Percentiles rank a stretch among this genome's conserved stretches.
Evolutionary conservation across 108 stramenopile genomes (phyloP).

Genomic region (Schizochytrium sp.): DNA sequence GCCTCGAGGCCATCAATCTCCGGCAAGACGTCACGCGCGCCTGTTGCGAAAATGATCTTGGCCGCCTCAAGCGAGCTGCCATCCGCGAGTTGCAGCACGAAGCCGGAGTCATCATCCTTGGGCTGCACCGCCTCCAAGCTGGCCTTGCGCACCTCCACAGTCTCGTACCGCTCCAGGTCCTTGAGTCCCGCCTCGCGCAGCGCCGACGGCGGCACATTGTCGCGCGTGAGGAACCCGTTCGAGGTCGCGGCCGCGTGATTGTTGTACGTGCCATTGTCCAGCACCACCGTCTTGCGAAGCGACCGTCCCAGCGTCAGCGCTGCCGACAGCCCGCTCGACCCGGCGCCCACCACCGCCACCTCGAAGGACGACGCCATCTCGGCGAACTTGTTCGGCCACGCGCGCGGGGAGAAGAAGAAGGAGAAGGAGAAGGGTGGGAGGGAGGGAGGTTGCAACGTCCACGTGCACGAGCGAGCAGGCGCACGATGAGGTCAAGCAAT

Average conservation of each 20-base stretch:
- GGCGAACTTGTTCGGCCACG: no score
- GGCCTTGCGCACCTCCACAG: background rate
- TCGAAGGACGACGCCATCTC: background rate
- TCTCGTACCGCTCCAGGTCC: background rate
- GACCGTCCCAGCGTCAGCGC: background rate
- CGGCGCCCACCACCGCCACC: background rate
- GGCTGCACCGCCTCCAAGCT: background rate
- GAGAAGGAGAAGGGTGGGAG: no score
- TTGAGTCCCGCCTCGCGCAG: background rate
- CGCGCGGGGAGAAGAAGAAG: no score
- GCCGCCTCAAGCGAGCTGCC: background rate
- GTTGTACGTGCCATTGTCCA: background rate
- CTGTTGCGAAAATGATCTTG: background rate
- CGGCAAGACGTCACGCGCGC: background rate
- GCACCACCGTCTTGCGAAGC: background rate
- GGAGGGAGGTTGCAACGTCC: no score
- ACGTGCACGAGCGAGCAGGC: no score
- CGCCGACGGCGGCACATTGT: background rate
- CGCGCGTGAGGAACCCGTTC: background rate
- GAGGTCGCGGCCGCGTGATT: background rate
- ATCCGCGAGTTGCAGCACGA: background rate
- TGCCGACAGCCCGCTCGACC: background rate
- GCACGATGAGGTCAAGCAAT: no score
- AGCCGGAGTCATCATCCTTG: background rate
- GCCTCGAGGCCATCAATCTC: background rate